Base-by-base conservation (phyloP, 495 filamentous ascomycete genomes). In the Aspergillus cavernicola region DNA sequence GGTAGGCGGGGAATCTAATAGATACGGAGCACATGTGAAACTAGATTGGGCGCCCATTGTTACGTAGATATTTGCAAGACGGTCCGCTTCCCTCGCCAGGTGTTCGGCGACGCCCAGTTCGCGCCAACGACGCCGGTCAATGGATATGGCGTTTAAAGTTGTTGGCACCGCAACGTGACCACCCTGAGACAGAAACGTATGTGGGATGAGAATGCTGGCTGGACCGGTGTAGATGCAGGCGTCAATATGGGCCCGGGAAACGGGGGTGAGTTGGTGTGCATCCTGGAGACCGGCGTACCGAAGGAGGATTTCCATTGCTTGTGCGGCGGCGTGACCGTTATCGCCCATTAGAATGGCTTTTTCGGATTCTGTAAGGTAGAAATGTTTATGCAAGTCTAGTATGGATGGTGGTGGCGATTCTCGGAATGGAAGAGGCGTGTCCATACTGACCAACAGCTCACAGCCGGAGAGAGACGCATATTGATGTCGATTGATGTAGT, bases 1-100 rank as follows among this genome's bases (percentile, higher is more conserved):
- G 5, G 54, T 39, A 2, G 67, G 67, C 0, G 62, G 61, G 24
- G 24, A 48, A 0, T 64, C 59, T 0, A 71, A 56, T 11, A 48
- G 56, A 50, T 71, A 71, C 3, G 68, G 68, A 1, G 62, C 63
- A 31, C 66, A 71, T 26, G 66, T 71, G 36, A 71, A 71, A 13
- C 52, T 71, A 7, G 60, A 55, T 13, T 38, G 48, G 1, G 68
- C 68, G 7, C 66, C 66, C 64, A 71, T 69, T 1, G 56, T 45
- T 1, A 58, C 6, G 33, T 69, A 71, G 0, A 54, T 43, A 6
- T 60, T 38, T 6, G 64, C 66, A 10, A 71, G 52, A 13, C 52
- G 39, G 8, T 53, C 57, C 2, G 68, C 60, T n/a, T 22, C 53
- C 16, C 3, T 35, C 48, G 9, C 59, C 46, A n/a, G 60, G 22